phyloP scores from a whole-genome alignment of 352 stramenopile species.

The Globisporangium cederbergense region DNA sequence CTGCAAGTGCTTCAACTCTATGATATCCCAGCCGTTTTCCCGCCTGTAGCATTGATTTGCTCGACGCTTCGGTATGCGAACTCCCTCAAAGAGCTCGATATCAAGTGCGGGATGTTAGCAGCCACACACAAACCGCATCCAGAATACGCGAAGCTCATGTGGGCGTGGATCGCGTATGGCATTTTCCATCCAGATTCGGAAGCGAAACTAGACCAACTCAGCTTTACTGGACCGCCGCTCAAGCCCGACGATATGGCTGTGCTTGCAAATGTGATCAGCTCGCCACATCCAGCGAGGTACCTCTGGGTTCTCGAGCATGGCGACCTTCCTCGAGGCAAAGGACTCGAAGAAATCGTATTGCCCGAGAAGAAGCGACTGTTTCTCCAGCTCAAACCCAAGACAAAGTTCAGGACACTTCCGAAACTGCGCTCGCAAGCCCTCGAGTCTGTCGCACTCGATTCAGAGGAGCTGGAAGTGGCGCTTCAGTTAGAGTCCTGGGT shows the following conservation, averaged over 20 bases:
- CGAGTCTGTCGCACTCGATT: slow-evolving; percentile 6
- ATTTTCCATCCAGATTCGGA: slow-evolving; percentile 39
- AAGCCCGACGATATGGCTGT: slow-evolving; percentile 4
- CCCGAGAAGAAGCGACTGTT: slow-evolving; percentile 22
- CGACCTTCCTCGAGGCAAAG: slow-evolving; percentile 19
- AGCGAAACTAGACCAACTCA: slow-evolving; percentile 23
- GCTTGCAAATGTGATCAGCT: slow-evolving; percentile 15
- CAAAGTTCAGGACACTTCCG: slow-evolving; percentile 19
- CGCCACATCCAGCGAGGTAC: slow-evolving; percentile 18
- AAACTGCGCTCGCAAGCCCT: slow-evolving; percentile 10
- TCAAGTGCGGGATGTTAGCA: no score
- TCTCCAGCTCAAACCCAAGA: slow-evolving; percentile 18
- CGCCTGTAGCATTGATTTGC: no score
- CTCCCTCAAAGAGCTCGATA: no score
- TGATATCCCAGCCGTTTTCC: no score
- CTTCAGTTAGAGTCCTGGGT: slow-evolving; percentile 24
- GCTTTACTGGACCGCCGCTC: slow-evolving; percentile 30
- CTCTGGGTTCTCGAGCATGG: slow-evolving; percentile 23
- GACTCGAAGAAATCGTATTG: slow-evolving; percentile 22
- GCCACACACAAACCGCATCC: no score
- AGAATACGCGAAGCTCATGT: slow-evolving; percentile 13
- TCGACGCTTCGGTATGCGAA: no score
- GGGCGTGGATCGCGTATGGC: slow-evolving; percentile 38
- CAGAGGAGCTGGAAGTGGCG: slow-evolving; percentile 34
- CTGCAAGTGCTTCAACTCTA: no score